Evolutionary conservation across 495 filamentous ascomycete species (phyloP).

Genomic region (Talaromyces thailandensis): DNA sequence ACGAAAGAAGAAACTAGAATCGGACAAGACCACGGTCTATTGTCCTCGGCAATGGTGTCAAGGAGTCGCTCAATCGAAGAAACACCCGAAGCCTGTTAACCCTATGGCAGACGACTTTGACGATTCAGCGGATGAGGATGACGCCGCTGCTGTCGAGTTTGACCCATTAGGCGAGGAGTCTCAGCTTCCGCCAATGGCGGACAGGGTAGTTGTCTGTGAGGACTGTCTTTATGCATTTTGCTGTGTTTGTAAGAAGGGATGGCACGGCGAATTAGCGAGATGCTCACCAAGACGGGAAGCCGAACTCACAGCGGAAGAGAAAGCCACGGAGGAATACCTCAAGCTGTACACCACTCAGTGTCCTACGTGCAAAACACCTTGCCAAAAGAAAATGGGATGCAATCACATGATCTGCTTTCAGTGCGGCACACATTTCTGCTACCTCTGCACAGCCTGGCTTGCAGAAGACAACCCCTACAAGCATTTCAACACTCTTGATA

Average conservation of each 20-base stretch:
- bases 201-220: slow-evolving; percentile 75
- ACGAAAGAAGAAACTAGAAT: slow-evolving; percentile 83
- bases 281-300: slow-evolving; percentile 49
- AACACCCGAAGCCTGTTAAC: slow-evolving; percentile 57
- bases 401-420: slow-evolving; percentile 96
- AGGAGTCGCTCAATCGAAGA: slow-evolving; percentile 74
- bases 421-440: slow-evolving; percentile 90
- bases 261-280: slow-evolving; percentile 79
- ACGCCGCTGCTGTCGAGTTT: slow-evolving; percentile 10
- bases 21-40: slow-evolving; percentile 86
- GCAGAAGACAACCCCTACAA: slow-evolving; percentile 69
- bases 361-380: slow-evolving; percentile 79
- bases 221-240: slow-evolving; percentile 93
- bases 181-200: slow-evolving; percentile 37
- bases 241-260: slow-evolving; percentile 59
- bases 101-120: slow-evolving; percentile 42
- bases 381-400: slow-evolving; percentile 87
- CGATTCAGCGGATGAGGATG: slow-evolving; percentile 29
- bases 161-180: slow-evolving; percentile 27
- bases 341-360: slow-evolving; percentile 72
- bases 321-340: slow-evolving; percentile 75
- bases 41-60: slow-evolving; percentile 93
- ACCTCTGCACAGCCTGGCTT: slow-evolving; percentile 87
- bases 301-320: slow-evolving; percentile 72
- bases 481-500: slow-evolving; percentile 70